These are phyloP conservation scores for Cladophialophora psammophila DNA, from an alignment of 2,329 filamentous ascomycete species.

Conservation along the genomic window DNA sequence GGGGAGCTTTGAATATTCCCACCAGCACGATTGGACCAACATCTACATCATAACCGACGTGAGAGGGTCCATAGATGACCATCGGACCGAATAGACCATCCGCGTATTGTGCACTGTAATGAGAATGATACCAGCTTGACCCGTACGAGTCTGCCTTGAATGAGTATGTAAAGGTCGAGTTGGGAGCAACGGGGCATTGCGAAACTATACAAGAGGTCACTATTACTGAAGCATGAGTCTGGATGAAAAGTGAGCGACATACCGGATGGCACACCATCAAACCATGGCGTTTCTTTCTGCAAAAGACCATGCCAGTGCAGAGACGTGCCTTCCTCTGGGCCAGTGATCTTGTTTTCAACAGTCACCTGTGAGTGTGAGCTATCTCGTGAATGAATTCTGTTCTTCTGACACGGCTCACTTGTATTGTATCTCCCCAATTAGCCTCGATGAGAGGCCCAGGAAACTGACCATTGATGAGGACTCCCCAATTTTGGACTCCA, in stretches of 20 bases:
- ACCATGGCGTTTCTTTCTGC: slow-evolving; percentile 48
- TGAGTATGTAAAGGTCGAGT: slow-evolving; percentile 49
- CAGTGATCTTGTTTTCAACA: slow-evolving; percentile 47
- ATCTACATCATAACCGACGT: slow-evolving; percentile 36
- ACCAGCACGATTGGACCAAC: slow-evolving; percentile 34
- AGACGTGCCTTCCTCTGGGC: slow-evolving; percentile 45
- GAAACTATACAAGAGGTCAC: slow-evolving; percentile 10
- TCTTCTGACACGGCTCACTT: neutral
- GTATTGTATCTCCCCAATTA: slow-evolving; percentile 41
- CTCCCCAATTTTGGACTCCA: slow-evolving; percentile 15
- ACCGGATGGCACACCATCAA: slow-evolving; percentile 60
- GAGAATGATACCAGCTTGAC: slow-evolving; percentile 49
- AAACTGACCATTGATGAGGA: slow-evolving; percentile 65
- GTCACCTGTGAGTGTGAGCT: slow-evolving; percentile 32
- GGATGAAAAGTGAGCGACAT: too few species aligned
- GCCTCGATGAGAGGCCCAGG: slow-evolving; percentile 65
- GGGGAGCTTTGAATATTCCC: too few species aligned
- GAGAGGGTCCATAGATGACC: slow-evolving; percentile 38
- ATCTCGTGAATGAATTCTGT: too few species aligned
- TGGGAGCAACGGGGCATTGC: slow-evolving; percentile 52
- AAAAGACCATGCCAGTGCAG: slow-evolving; percentile 54
- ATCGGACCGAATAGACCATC: slow-evolving; percentile 43
- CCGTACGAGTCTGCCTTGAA: slow-evolving; percentile 48
- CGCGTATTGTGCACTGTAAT: slow-evolving; percentile 43
- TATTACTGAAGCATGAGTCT: too few species aligned